These are phyloP conservation scores for Camellia lanceoleosa DNA, from an alignment of 148 eudicot genomes.

Conservation along the genomic window DNA sequence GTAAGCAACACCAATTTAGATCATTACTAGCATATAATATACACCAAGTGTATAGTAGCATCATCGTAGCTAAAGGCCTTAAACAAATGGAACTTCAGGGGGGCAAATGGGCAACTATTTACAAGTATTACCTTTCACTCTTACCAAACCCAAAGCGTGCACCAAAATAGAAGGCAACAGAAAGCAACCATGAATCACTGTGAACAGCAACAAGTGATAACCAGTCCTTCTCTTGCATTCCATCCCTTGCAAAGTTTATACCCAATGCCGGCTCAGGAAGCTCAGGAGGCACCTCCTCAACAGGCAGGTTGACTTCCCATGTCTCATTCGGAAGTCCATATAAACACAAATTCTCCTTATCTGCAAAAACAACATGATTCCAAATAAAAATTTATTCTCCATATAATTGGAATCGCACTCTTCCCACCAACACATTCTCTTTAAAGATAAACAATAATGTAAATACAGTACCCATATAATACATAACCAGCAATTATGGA, in stretches of 20 bases:
- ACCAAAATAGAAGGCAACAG: conserved; percentile 85
- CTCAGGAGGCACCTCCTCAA: conserved; percentile 90
- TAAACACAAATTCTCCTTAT: conserved; percentile 74
- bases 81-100: neutral
- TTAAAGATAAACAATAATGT: neutral
- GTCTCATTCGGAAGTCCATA: conserved; percentile 70
- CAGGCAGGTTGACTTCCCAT: conserved; percentile 86
- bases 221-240: conserved; percentile 87
- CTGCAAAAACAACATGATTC: conserved; percentile 33
- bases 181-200: conserved; percentile 84
- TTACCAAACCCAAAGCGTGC: conserved; percentile 79
- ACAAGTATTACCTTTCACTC: conserved; percentile 54
- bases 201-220: conserved; percentile 81
- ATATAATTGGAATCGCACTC: neutral
- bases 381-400: neutral
- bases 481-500: neutral
- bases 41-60: no score
- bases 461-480: no score
- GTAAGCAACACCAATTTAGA: no score
- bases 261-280: conserved; percentile 89
- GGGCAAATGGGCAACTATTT: neutral
- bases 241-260: conserved; percentile 85
- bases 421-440: neutral
- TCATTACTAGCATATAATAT: no score
- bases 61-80: neutral